Evolutionary conservation across 2,329 filamentous ascomycete genomes (phyloP).

Genomic region (Claviceps sp.): DNA sequence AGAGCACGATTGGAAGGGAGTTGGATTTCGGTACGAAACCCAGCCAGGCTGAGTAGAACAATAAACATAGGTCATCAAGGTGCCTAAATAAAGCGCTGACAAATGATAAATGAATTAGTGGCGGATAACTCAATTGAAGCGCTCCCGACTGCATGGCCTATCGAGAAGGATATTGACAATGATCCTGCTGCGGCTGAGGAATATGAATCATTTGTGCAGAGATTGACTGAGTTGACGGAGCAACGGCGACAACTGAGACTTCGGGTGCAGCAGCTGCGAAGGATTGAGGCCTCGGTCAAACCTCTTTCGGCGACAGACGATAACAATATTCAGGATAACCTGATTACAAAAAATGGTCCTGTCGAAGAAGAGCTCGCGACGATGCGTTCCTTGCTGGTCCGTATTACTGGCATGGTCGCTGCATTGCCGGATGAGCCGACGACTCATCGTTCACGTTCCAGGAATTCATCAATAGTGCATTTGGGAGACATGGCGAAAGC

Average conservation of each 20-base stretch:
- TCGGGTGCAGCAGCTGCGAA: constrained; percentile 32
- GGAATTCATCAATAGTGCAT: constrained; percentile 10
- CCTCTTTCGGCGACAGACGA: constrained; percentile 21
- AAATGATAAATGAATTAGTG: constrained; percentile 16
- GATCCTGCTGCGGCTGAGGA: constrained; percentile 33
- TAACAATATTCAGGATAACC: constrained; percentile 45
- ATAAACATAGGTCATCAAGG: too few species aligned
- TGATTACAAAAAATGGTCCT: constrained; percentile 51
- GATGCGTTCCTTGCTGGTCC: constrained; percentile 49
- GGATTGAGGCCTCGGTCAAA: constrained; percentile 35
- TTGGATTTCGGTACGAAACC: constrained; percentile 28
- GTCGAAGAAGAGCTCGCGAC: constrained; percentile 53
- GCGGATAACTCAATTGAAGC: constrained; percentile 28
- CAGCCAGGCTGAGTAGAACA: too few species aligned
- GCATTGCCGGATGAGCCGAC: constrained; percentile 17
- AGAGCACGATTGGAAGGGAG: constrained; percentile 22
- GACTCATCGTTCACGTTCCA: not conserved
- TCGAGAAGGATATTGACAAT: constrained; percentile 20
- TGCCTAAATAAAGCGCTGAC: too few species aligned
- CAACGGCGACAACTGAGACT: constrained; percentile 20
- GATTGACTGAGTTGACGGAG: constrained; percentile 35
- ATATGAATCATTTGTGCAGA: constrained; percentile 36
- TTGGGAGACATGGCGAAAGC: constrained; percentile 23
- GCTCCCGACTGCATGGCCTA: constrained; percentile 34
- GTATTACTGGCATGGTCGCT: constrained; percentile 41